phyloP scores from a whole-genome alignment of 2,329 filamentous ascomycete genomes.

The Fusarium sarcochroum region DNA sequence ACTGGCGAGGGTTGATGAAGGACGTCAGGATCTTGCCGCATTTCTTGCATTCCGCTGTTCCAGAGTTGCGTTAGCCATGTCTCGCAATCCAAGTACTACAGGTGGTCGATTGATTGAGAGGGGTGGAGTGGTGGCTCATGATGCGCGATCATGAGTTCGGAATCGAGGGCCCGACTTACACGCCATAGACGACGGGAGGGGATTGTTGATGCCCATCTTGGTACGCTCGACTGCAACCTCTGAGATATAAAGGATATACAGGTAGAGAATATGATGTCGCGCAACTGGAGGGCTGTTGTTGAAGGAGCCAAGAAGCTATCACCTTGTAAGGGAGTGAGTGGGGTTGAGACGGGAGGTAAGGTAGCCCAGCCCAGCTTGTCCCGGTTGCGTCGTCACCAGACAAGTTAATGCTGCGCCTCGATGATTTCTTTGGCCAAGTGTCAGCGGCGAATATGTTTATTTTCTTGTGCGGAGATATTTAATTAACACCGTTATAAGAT shows the following conservation, averaged over 20 bases:
- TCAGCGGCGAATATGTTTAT: conserved; percentile 11
- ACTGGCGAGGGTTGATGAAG: conserved; percentile 92
- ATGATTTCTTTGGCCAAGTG: conserved; percentile 26
- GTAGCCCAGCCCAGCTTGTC: conserved; percentile 24
- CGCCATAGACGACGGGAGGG: conserved; percentile 75
- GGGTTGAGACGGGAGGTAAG: conserved; percentile 35
- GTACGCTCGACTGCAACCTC: background rate
- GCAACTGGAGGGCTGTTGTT: conserved; percentile 24
- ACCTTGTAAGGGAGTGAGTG: conserved; percentile 33
- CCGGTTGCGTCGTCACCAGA: conserved; percentile 39
- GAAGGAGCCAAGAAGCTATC: conserved; percentile 38
- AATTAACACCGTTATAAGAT: conserved; percentile 12
- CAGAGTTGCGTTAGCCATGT: conserved; percentile 27
- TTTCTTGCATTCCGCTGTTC: conserved; percentile 94
- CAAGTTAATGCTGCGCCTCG: conserved; percentile 40
- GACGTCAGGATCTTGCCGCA: conserved; percentile 95
- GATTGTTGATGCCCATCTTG: conserved; percentile 75
- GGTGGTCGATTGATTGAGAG: conserved; percentile 18
- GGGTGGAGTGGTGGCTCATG: conserved; percentile 38
- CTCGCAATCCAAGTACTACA: conserved; percentile 3
- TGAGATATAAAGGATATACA: background rate
- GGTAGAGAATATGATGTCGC: background rate
- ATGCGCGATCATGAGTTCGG: conserved; percentile 36
- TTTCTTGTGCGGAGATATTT: conserved; percentile 6
- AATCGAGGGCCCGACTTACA: conserved; percentile 65